These are phyloP conservation scores for Wickerhamiella spandovensis DNA, from an alignment of 805 yeast genomes.

Conservation along the genomic window DNA sequence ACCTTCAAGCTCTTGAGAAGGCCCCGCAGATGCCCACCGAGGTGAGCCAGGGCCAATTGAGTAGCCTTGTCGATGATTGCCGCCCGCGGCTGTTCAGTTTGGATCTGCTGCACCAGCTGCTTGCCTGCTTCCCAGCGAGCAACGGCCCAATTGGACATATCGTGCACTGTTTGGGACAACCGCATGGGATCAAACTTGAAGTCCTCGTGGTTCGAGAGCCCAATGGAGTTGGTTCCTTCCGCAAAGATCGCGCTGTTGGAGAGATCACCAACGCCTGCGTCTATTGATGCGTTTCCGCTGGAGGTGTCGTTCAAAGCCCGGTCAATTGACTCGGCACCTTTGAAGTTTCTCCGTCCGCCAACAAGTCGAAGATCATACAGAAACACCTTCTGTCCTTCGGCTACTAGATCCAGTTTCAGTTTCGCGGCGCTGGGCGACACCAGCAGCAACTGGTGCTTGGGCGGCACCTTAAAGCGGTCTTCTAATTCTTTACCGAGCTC, in stretches of 20 bases:
- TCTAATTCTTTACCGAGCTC: conserved; percentile 14
- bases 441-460: conserved; percentile 19
- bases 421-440: conserved; percentile 17
- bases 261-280: not conserved
- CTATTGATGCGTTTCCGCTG: not conserved
- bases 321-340: not conserved
- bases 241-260: not conserved
- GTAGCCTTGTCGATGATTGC: conserved; percentile 2
- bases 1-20: conserved; percentile 2
- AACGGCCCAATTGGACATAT: conserved; percentile 3
- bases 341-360: not conserved
- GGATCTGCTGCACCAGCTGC: not conserved
- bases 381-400: conserved; percentile 17
- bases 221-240: not conserved
- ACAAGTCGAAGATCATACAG: conserved; percentile 18
- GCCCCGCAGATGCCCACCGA: conserved; percentile 3
- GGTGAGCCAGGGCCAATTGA: conserved; percentile 6
- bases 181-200: not conserved
- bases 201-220: not conserved
- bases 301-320: not conserved
- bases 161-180: not conserved
- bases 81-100: not conserved
- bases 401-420: conserved; percentile 18
- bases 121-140: not conserved
- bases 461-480: conserved; percentile 10